A percentile compares a stretch with the other conserved stretches of the same genome.
phyloP scores from a whole-genome alignment of 441 rosid species.

The Melastoma candidum region DNA sequence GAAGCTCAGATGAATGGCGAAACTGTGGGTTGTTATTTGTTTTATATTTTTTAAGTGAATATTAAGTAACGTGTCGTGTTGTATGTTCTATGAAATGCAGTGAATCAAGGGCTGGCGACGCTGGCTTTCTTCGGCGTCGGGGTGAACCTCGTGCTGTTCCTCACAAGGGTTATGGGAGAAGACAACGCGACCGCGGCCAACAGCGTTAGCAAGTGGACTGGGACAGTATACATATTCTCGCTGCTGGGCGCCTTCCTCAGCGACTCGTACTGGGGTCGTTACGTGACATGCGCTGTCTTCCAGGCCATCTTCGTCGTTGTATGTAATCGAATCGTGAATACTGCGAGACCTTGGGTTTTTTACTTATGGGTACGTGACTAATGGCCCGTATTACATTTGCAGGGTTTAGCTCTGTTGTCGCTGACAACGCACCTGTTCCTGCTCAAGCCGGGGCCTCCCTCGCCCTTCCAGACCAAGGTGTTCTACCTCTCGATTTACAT shows the following conservation, averaged over 20 bases:
- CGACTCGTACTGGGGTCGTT: slow-evolving; percentile 13
- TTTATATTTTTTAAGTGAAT: too few species aligned
- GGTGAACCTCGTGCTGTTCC: slow-evolving; percentile 13
- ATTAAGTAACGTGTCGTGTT: too few species aligned
- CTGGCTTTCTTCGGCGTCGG: slow-evolving; percentile 14
- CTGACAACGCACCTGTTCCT: slow-evolving; percentile 6
- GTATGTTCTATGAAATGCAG: not conserved
- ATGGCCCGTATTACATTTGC: not conserved
- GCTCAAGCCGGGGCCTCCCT: slow-evolving; percentile 13
- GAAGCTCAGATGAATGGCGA: too few species aligned
- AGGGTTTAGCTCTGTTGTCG: slow-evolving; percentile 11
- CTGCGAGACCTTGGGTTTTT: too few species aligned
- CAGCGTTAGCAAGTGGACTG: slow-evolving; percentile 17
- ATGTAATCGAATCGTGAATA: not conserved
- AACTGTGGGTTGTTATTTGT: too few species aligned
- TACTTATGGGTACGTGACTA: too few species aligned
- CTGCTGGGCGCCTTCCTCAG: slow-evolving; percentile 12
- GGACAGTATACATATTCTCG: slow-evolving; percentile 16
- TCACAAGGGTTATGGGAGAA: slow-evolving; percentile 15
- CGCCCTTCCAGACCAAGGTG: not conserved
- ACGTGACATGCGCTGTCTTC: slow-evolving; percentile 12
- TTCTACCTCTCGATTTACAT: slow-evolving; percentile 13
- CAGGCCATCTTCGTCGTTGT: slow-evolving; percentile 14
- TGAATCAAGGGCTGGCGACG: slow-evolving; percentile 16
- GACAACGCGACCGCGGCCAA: slow-evolving; percentile 17